Conservation (phyloP, 768 basidiomycete genomes). For the Tylopilus sp. region DNA sequence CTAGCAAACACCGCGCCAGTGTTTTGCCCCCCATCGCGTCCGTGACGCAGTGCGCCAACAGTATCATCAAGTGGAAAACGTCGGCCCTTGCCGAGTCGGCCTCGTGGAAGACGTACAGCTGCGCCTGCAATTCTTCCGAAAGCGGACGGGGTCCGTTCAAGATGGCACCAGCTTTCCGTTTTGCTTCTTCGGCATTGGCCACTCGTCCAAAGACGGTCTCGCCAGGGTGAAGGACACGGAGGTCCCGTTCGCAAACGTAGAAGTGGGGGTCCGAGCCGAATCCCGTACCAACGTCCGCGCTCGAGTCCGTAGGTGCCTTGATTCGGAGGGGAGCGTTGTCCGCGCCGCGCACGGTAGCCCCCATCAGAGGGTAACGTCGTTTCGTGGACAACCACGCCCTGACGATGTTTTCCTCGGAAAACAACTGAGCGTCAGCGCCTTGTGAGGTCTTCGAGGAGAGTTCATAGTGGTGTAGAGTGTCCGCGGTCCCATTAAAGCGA, state of each 20-base stretch:
- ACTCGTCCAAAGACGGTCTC: conserved; percentile 40
- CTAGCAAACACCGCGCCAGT: conserved; percentile 43
- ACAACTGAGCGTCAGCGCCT: conserved; percentile 19
- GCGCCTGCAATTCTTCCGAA: conserved; percentile 42
- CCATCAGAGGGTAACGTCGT: conserved; percentile 47
- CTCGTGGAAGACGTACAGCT: conserved; percentile 41
- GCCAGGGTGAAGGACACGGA: conserved; percentile 28
- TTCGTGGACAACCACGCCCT: conserved; percentile 48
- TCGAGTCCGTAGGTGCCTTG: not conserved
- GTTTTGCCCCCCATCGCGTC: conserved; percentile 46
- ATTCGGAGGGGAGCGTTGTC: not conserved
- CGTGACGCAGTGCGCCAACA: conserved; percentile 47
- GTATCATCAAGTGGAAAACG: conserved; percentile 40
- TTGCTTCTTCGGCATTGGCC: conserved; percentile 35
- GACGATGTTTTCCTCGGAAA: conserved; percentile 34
- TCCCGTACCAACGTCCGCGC: not conserved
- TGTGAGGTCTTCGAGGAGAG: conserved; percentile 26
- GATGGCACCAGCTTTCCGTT: conserved; percentile 26
- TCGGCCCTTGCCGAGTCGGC: conserved; percentile 28
- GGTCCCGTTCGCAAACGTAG: conserved; percentile 37
- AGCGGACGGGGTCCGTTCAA: conserved; percentile 37
- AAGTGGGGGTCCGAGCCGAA: conserved; percentile 26
- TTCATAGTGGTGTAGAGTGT: conserved; percentile 35
- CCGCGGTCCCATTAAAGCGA: conserved; percentile 43
- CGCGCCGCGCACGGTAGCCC: conserved; percentile 33